Evolutionary conservation across 768 basidiomycete species (phyloP), one percentile per base, ranked within the genome.

Genomic region (Psilocybe azurescens): DNA sequence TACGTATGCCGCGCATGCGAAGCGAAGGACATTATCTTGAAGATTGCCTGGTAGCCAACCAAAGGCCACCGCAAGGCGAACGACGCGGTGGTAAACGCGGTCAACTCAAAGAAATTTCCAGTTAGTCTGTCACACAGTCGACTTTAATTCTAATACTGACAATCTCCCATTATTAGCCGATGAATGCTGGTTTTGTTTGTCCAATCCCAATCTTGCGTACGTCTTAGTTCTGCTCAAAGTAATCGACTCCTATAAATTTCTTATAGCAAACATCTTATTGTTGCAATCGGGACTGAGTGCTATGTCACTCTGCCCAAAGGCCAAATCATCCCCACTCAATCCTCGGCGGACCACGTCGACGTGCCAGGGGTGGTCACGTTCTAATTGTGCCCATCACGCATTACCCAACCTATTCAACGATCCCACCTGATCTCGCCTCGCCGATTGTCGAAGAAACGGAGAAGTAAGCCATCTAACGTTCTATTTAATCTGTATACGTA

Each of bases 101-200:
- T 32, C 89, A 84, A 32, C 84, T 79, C 46, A 95, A 87, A 75
- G 94, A 95, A 72, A 93, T 96, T 58, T 85, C 81, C 60, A 91
- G 93, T 94, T 70, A 68, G 90, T 79, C 39, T 39, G 51, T 49
- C n/a, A 39, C 41, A 56, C 32, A n/a, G 48, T 20, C 55, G 28
- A 51, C 46, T 53, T 39, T 38, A 54, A 32, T 53, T 14, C 53
- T 18, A 2, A 53, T 52, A 46, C 49, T 58, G 41, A 66, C 33
- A 59, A 44, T 16, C 14, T 44, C 30, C 58, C 44, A 51, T 32
- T 59, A 65, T 51, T 70, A 94, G 93, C 94, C 66, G 92, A 92
- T 59, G 93, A 95, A 73, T 98, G 97, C 75, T 99, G 97, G 97
- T 99, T 99, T 79, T 99, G 97, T 74, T 75, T 99, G 56, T 96